Evolutionary conservation across 202 grass and related monocot genomes (phyloP), one percentile per base, ranked within the genome.

Genomic region (Panicum hallii): DNA sequence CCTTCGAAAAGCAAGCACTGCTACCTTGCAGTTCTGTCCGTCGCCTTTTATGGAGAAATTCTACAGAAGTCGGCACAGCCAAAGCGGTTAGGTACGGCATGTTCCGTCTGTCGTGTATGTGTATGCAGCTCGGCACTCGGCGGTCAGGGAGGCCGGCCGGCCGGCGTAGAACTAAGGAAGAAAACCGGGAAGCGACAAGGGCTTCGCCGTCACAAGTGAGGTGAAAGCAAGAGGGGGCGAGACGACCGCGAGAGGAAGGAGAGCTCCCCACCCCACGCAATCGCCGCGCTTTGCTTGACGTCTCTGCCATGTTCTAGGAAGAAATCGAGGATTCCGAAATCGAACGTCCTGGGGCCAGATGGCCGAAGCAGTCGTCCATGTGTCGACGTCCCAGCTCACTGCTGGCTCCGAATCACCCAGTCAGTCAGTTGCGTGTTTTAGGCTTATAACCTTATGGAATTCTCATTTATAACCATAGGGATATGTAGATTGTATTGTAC

Each of bases 231-330:
- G 48, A 36, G 7, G 7, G 2, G 3, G 52, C 47, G 40, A 15
- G 11, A 23, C 19, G 66, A 7, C 20, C 10, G 11, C n/a, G 28
- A 40, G 52, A 53, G 80, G 16, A 17, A 34, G 28, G 73, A 71
- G 79, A 71, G 38, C 23, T 15, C 79, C 70, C 64, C 79, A 82
- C 79, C 70, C 64, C 79, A 82, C 88, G 83, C 79, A 67, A 82
- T 56, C 9, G 72, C 38, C 54, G 11, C n/a, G 45, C 55, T 71
- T 81, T 15, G 79, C n/a, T 14, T 22, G 55, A 34, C 75, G 41
- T 40, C 30, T 72, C 63, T 1, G 5, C 23, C 13, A 15, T 16
- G 74, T 72, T 48, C 66, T 19, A 15, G 17, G 68, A 16, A 57
- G 36, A 74, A 80, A 60, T 7, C 26, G 57, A 72, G 26, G 26